Base-by-base conservation (phyloP, 1,284 basidiomycete genomes). In the Baeospora myosura region DNA sequence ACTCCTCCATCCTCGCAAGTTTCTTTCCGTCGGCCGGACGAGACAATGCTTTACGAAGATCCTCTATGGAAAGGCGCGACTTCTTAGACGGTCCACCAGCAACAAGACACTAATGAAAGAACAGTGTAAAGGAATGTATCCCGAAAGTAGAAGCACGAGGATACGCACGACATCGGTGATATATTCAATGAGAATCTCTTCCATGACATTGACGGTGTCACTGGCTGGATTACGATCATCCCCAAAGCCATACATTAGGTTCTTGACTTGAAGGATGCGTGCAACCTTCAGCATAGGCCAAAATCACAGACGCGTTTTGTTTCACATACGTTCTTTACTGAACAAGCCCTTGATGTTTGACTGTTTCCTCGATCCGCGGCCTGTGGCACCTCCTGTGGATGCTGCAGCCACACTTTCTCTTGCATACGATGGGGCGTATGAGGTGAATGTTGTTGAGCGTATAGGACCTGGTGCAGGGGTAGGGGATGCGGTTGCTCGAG, bases 181-280 rank as follows among this genome's bases (percentile, higher is more conserved):
- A 53, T 91, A 94, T 58, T 94, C 89, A 34, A 94, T 78, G 30
- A 94, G 67, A 49, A 96, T 92, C 58, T 95, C 92, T 59, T 96
- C 92, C 83, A 96, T 88, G 22, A 96, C 85, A 53, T 81, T 83
- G 22, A 94, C 85, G 0, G 87, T 85, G 52, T 95, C 92, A 35
- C 78, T 83, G 5, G 87, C 80, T 1, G 91, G 88, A 50, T 90
- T 86, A 14, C 86, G 75, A 55, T 90, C 88, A 57, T 96, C 92
- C 14, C 92, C 92, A 58, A 93, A 96, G n/a, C 88, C 90, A 55
- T 92, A 95, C 91, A 95, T 94, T 41, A 95, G 68, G 44, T 77
- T 85, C 49, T 84, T 80, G 45, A 95, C 89, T 93, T 22, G 49
- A 35, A 51, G 42, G 28, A 20, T 21, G 8, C 5, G 17, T 28